A percentile compares a stretch with the other conserved stretches of the same genome.
Conservation (phyloP, 495 filamentous ascomycete genomes). For the Monascus purpureus region DNA sequence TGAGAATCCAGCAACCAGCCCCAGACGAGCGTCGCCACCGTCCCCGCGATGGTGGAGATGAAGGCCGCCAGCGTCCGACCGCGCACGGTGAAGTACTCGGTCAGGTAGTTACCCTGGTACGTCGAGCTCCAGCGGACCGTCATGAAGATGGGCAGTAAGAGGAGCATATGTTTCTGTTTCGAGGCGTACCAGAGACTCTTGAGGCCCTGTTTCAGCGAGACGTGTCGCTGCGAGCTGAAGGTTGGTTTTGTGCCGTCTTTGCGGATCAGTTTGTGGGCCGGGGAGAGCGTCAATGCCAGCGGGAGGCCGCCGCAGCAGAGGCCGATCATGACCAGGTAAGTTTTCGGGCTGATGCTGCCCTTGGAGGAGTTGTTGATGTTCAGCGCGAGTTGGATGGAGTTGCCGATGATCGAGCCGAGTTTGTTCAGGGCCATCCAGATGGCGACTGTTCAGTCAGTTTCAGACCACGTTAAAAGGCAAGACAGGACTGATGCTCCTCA, state of each 20-base stretch:
- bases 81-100: slow-evolving; percentile 45
- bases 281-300: slow-evolving; percentile 35
- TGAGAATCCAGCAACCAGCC: slow-evolving; percentile 33
- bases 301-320: slow-evolving; percentile 39
- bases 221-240: slow-evolving; percentile 25
- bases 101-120: slow-evolving; percentile 44
- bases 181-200: slow-evolving; percentile 30
- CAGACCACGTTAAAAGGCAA: no score
- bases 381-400: slow-evolving; percentile 40
- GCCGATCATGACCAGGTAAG: slow-evolving; percentile 40
- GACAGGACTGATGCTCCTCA: background rate
- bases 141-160: slow-evolving; percentile 41
- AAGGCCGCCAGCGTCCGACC: slow-evolving; percentile 35
- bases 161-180: slow-evolving; percentile 32
- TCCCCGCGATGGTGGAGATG: slow-evolving; percentile 32
- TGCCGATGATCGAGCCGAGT: slow-evolving; percentile 40
- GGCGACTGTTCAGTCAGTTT: slow-evolving; percentile 24
- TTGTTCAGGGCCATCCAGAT: slow-evolving; percentile 46
- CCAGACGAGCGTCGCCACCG: slow-evolving; percentile 32
- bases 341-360: slow-evolving; percentile 40
- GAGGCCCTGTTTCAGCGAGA: slow-evolving; percentile 31
- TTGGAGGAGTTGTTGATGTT: slow-evolving; percentile 30
- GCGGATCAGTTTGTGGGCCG: slow-evolving; percentile 40
- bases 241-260: slow-evolving; percentile 29
- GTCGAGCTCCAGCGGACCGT: slow-evolving; percentile 40